Percentiles rank a stretch among this genome's conserved stretches.
These are phyloP conservation scores for Pseudocercospora fuligena DNA, from an alignment of 2,329 filamentous ascomycete species.

Conservation along the genomic window DNA sequence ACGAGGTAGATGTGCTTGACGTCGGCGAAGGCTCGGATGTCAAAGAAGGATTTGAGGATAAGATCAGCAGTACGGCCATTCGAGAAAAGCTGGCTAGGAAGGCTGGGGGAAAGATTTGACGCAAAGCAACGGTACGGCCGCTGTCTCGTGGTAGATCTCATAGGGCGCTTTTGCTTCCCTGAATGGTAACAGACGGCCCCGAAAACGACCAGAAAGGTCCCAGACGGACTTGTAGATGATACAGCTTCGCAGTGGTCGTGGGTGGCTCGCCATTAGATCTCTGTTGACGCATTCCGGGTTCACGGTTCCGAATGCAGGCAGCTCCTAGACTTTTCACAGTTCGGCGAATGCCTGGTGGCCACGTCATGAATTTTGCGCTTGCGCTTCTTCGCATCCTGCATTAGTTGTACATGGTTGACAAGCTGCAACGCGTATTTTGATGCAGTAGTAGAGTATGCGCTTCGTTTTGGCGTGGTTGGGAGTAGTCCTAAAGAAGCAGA, in stretches of 20 bases:
- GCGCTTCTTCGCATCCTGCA: not conserved
- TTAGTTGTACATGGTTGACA: not conserved
- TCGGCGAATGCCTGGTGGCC: constrained; percentile 1
- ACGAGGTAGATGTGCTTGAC: constrained; percentile 88
- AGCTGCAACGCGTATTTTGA: not conserved
- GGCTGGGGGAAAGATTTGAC: constrained; percentile 17
- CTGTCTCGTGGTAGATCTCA: not conserved
- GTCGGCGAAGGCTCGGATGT: constrained; percentile 53
- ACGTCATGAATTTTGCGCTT: constrained; percentile 4
- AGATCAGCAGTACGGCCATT: constrained; percentile 92
- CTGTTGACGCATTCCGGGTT: not conserved
- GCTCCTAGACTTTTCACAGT: not conserved
- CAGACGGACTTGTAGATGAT: not conserved
- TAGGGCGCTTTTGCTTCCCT: not conserved
- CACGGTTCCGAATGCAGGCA: not conserved
- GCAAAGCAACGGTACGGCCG: not conserved
- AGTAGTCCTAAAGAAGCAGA: not conserved
- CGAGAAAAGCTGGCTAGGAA: constrained; percentile 38
- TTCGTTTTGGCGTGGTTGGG: not conserved
- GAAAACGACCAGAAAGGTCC: not conserved
- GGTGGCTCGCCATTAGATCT: not conserved
- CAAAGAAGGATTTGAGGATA: constrained; percentile 70
- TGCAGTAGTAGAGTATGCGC: not conserved
- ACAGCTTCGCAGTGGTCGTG: not conserved
- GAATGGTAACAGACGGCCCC: not conserved